phyloP scores from a whole-genome alignment of 371 early-diverging fungal genomes.

The Phascolomyces articulosus region DNA sequence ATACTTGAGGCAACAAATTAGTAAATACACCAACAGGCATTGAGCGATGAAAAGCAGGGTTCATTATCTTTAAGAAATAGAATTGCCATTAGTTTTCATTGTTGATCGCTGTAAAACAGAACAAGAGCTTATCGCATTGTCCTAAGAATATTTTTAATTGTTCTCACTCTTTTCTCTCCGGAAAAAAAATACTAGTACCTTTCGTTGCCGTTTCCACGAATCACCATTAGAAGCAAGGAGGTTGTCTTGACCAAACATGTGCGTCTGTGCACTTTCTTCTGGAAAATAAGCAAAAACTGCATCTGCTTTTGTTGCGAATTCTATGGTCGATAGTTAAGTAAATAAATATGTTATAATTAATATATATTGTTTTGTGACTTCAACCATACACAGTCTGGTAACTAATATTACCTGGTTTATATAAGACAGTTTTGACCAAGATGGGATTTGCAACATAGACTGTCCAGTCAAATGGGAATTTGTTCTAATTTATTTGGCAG shows the following conservation, averaged over 20 bases:
- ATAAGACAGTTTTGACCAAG: slow-evolving; percentile 21
- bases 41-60: slow-evolving; percentile 41
- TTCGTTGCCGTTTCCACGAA: slow-evolving; percentile 39
- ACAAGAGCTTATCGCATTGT: too few relatives aligned
- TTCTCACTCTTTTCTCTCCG: too few relatives aligned
- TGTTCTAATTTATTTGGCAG: slow-evolving; percentile 10
- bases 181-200: slow-evolving; percentile 14
- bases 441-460: slow-evolving; percentile 32
- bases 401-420: slow-evolving; percentile 30
- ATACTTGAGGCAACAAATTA: slow-evolving; percentile 13
- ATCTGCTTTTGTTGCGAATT: not conserved
- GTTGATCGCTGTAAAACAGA: too few relatives aligned
- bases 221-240: slow-evolving; percentile 35
- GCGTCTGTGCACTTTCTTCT: slow-evolving; percentile 7
- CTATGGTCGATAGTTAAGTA: not conserved
- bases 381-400: too few relatives aligned
- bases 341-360: too few relatives aligned
- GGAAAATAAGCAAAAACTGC: slow-evolving; percentile 7
- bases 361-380: too few relatives aligned
- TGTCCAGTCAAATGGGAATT: slow-evolving; percentile 32
- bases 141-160: too few relatives aligned
- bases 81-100: too few relatives aligned
- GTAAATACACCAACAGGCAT: slow-evolving; percentile 35
- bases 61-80: slow-evolving; percentile 21
- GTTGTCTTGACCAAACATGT: slow-evolving; percentile 31